phyloP scores from a whole-genome alignment of 441 rosid genomes.

The Hypseocharis bilobata region DNA sequence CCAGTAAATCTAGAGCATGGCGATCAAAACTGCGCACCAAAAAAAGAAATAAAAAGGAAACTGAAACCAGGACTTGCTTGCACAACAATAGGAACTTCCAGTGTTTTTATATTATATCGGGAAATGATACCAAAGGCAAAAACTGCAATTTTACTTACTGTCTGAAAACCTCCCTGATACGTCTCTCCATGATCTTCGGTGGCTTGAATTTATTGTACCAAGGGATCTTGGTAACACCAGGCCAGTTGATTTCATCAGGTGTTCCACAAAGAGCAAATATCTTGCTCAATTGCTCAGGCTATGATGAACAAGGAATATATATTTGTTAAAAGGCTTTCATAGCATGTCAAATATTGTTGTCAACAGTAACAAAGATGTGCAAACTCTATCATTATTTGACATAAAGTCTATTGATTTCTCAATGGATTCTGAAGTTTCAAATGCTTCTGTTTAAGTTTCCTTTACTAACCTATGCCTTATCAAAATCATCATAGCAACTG shows the following conservation, averaged over 20 bases:
- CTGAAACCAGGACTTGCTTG: background rate
- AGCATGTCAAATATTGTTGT: background rate
- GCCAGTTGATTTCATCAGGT: conserved; percentile 87
- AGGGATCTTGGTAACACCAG: conserved; percentile 80
- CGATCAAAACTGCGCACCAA: conserved; percentile 62
- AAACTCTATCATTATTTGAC: background rate
- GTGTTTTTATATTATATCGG: background rate
- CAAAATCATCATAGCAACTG: background rate
- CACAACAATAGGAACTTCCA: background rate
- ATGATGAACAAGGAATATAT: conserved; percentile 17
- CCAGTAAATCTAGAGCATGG: conserved; percentile 85
- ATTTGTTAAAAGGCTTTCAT: background rate
- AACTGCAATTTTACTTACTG: conserved; percentile 43
- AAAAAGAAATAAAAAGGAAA: conserved; percentile 5
- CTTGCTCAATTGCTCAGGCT: conserved; percentile 87
- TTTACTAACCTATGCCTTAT: too few species aligned
- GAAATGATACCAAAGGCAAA: background rate
- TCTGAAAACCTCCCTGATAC: conserved; percentile 72
- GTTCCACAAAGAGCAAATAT: conserved; percentile 92
- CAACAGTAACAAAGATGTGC: background rate
- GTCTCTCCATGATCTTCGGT: conserved; percentile 67
- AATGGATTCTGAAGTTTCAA: background rate
- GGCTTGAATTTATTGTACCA: conserved; percentile 88
- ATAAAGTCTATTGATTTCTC: too few species aligned
- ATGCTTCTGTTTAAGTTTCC: background rate